Percentiles rank a stretch among this genome's conserved stretches.
phyloP scores from a whole-genome alignment of 306 rosid genomes.

The Boehmeria nivea region DNA sequence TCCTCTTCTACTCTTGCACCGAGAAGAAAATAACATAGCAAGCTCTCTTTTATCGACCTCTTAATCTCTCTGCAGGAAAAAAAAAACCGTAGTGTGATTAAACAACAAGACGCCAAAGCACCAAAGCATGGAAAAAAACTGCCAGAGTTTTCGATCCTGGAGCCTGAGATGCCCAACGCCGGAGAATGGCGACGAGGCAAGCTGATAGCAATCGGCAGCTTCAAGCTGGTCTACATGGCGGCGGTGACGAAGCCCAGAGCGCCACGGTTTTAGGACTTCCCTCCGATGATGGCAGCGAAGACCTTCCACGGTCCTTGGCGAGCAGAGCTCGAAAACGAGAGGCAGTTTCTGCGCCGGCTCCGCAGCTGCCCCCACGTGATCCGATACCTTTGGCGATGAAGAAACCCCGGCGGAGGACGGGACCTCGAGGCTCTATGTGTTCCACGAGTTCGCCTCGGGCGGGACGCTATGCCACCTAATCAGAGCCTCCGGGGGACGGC shows the following conservation, averaged over 20 bases:
- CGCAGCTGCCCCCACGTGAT: background rate
- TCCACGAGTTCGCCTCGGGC: slow-evolving; percentile 10
- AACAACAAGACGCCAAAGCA: too few species aligned
- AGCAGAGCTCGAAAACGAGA: background rate
- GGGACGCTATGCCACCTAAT: slow-evolving; percentile 7
- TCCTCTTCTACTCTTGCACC: too few species aligned
- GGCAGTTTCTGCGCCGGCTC: background rate
- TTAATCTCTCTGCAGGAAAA: too few species aligned
- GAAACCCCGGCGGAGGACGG: too few species aligned
- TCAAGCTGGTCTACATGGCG: background rate
- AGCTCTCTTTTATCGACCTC: too few species aligned
- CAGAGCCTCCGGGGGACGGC: background rate
- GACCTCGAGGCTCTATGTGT: background rate
- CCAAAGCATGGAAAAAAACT: too few species aligned
- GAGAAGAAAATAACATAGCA: too few species aligned
- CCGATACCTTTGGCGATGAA: background rate
- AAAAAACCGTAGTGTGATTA: too few species aligned
- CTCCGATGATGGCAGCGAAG: slow-evolving; percentile 12
- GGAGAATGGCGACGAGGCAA: background rate
- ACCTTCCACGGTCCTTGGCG: background rate
- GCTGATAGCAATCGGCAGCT: background rate
- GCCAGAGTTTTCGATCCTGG: too few species aligned
- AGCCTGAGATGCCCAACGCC: too few species aligned
- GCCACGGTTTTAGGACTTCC: background rate
- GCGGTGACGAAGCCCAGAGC: too few species aligned